Conservation (phyloP, 768 basidiomycete species). For the Leccinellum rugosiceps region DNA sequence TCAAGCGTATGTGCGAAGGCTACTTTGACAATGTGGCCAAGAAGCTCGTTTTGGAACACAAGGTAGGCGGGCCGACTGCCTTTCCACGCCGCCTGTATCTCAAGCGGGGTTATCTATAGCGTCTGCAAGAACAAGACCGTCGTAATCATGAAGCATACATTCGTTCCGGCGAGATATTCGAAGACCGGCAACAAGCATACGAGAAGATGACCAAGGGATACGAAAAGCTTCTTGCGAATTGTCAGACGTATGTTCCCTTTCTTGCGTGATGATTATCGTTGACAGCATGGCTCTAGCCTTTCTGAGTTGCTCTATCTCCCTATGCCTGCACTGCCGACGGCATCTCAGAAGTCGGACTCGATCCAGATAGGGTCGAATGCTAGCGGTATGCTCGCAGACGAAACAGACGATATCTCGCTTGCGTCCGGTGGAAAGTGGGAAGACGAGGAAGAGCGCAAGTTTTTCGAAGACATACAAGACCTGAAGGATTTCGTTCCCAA, state of each 20-base stretch:
- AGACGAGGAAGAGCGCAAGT: constrained; percentile 93
- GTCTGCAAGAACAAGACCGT: constrained; percentile 94
- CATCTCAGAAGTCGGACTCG: constrained; percentile 76
- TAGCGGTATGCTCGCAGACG: constrained; percentile 44
- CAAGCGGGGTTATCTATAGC: constrained; percentile 42
- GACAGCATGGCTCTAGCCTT: constrained; percentile 46
- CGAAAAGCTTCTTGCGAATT: constrained; percentile 85
- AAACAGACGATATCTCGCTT: constrained; percentile 51
- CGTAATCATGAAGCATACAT: constrained; percentile 99
- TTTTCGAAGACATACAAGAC: constrained; percentile 92
- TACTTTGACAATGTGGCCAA: constrained; percentile 92
- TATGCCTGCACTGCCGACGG: constrained; percentile 79
- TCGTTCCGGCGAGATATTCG: constrained; percentile 98
- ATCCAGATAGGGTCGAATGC: constrained; percentile 65
- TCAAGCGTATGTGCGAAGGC: constrained; percentile 89
- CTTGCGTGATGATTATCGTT: neutral
- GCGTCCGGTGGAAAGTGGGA: constrained; percentile 87
- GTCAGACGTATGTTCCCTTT: constrained; percentile 67
- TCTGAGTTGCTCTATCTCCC: constrained; percentile 88
- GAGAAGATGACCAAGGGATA: constrained; percentile 98
- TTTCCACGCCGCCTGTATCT: neutral
- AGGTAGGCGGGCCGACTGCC: constrained; percentile 45
- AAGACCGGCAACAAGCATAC: constrained; percentile 97
- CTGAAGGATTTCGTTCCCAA: constrained; percentile 89
- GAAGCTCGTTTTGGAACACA: constrained; percentile 89